Evolutionary conservation across 306 rosid species (phyloP).

Genomic region (Fragaria ananassa): DNA sequence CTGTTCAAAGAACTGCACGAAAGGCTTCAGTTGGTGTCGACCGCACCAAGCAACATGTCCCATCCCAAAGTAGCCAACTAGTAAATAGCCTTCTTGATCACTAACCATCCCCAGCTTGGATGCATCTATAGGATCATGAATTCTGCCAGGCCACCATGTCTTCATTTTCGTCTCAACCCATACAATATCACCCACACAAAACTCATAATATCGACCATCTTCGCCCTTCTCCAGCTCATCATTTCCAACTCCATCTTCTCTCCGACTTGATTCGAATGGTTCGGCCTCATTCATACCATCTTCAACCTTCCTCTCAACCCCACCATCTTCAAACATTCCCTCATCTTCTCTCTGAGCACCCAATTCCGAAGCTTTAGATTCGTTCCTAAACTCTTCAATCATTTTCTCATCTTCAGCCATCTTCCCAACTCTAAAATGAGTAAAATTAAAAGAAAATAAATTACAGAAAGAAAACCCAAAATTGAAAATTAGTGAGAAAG

Average conservation of each 20-base stretch:
- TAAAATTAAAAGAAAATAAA: no score
- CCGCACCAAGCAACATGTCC: constrained; percentile 39
- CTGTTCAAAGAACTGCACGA: constrained; percentile 36
- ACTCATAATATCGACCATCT: constrained; percentile 22
- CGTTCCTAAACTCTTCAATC: neutral
- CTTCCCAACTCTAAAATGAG: neutral
- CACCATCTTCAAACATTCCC: neutral
- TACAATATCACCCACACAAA: constrained; percentile 46
- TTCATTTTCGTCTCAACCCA: constrained; percentile 51
- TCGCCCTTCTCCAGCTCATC: constrained; percentile 17
- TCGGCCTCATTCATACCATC: neutral
- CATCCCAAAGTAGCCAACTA: constrained; percentile 42
- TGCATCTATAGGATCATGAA: constrained; percentile 34
- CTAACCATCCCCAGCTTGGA: constrained; percentile 7
- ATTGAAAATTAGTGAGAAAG: neutral
- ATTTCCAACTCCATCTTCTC: constrained; percentile 20
- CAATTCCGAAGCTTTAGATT: no score
- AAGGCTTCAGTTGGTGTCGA: constrained; percentile 37
- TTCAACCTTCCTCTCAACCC: constrained; percentile 9
- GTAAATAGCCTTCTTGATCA: constrained; percentile 19
- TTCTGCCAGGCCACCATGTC: constrained; percentile 61
- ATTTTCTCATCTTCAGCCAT: constrained; percentile 6
- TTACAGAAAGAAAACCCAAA: neutral
- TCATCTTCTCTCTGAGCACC: neutral
- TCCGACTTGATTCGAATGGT: neutral